Conservation (phyloP, 1,139 yeast genomes). For the Zygosaccharomyces pseudobailii region DNA sequence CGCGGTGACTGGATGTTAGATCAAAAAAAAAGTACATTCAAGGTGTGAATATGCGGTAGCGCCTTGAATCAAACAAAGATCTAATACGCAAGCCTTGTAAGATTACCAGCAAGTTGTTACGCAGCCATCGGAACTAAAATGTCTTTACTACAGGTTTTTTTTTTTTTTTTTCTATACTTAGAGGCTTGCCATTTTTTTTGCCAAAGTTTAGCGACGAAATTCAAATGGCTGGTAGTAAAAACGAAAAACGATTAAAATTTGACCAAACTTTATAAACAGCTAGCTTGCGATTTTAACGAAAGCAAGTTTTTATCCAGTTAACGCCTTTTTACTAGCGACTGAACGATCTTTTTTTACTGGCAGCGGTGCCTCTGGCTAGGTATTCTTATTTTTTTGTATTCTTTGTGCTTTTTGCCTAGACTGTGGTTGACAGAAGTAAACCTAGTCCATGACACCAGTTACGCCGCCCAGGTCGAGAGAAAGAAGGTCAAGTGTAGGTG, state of each 20-base stretch:
- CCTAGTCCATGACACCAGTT: constrained; percentile 23
- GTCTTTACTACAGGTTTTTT: too few species aligned
- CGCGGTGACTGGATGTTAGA: background rate
- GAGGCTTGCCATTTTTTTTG: background rate
- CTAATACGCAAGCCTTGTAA: background rate
- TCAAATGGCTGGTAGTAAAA: constrained; percentile 11
- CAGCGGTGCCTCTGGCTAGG: background rate
- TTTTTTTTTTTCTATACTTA: background rate
- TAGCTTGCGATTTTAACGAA: background rate
- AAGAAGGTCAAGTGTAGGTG: constrained; percentile 6
- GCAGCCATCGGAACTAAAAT: background rate
- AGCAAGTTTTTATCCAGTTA: background rate
- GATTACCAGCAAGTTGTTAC: background rate
- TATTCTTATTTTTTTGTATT: background rate
- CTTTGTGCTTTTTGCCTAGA: background rate
- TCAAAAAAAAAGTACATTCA: background rate
- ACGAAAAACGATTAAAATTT: background rate
- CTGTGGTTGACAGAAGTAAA: background rate
- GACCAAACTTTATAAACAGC: background rate
- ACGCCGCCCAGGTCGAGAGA: constrained; percentile 33
- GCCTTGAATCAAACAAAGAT: background rate
- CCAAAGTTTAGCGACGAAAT: background rate
- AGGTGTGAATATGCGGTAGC: background rate
- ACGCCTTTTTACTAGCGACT: background rate
- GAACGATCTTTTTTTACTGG: background rate